Percentiles rank a stretch among this genome's conserved stretches.
Conservation (phyloP, 1,284 basidiomycete species). For the Ceratobasidium papillatum region DNA sequence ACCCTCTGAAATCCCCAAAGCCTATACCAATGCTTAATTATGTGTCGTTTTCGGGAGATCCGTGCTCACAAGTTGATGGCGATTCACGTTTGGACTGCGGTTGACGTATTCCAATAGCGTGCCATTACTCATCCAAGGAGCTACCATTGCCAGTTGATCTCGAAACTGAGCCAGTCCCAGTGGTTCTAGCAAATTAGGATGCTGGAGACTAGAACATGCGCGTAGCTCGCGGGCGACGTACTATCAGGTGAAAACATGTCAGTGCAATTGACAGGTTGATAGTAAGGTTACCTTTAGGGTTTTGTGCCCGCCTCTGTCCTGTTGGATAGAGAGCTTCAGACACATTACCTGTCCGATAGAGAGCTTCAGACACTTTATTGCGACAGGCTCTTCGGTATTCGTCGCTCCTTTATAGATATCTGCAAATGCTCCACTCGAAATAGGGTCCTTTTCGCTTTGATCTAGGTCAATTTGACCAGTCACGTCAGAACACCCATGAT, state of each 20-base stretch:
- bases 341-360: neutral
- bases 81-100: neutral
- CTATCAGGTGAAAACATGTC: neutral
- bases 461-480: neutral
- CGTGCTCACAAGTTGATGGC: neutral
- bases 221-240: neutral
- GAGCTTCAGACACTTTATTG: neutral
- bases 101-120: neutral
- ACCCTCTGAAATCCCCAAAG: neutral
- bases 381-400: neutral
- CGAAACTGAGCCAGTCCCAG: neutral
- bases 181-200: neutral
- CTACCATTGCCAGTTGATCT: neutral
- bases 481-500: neutral
- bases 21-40: neutral
- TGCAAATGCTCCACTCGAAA: neutral
- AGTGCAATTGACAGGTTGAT: neutral
- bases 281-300: neutral
- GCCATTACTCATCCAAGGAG: slow-evolving; percentile 3
- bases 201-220: neutral
- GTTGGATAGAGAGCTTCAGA: neutral
- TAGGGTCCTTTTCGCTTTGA: neutral
- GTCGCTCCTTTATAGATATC: neutral
- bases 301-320: neutral
- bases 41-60: too few relatives aligned